Conservation (phyloP, 202 grass and related monocot species). For the Musa balbisiana region DNA sequence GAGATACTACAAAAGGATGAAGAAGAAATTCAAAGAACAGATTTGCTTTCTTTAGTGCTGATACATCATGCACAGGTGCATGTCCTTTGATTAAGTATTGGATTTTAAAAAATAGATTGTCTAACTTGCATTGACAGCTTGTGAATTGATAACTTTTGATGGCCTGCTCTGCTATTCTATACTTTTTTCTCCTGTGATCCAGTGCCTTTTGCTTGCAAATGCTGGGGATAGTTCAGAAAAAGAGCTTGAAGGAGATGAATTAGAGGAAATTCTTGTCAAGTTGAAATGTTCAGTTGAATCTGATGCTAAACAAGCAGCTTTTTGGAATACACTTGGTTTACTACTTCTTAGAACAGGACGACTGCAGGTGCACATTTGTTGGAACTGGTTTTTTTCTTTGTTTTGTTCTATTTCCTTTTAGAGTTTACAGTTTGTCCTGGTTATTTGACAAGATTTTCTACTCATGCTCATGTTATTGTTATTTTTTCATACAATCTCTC, state of each 20-base stretch:
- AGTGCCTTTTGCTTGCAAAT: conserved; percentile 89
- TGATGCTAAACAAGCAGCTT: conserved; percentile 86
- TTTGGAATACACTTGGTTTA: conserved; percentile 93
- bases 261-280: conserved; percentile 80
- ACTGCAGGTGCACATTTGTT: conserved; percentile 46
- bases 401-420: neutral
- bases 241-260: conserved; percentile 67
- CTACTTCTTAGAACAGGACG: conserved; percentile 82
- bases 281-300: conserved; percentile 79
- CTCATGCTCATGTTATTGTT: neutral
- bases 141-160: neutral
- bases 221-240: conserved; percentile 83
- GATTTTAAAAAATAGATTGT: neutral
- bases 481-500: no score
- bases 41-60: conserved; percentile 84
- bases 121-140: neutral
- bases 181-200: conserved; percentile 14
- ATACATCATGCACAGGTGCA: conserved; percentile 93
- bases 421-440: neutral
- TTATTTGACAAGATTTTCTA: neutral
- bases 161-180: conserved; percentile 12
- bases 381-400: conserved; percentile 11
- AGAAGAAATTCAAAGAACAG: conserved; percentile 72
- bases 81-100: neutral
- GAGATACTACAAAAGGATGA: conserved; percentile 93